These are phyloP conservation scores for Fusarium annulatum DNA, from an alignment of 2,329 filamentous ascomycete species.

Conservation along the genomic window DNA sequence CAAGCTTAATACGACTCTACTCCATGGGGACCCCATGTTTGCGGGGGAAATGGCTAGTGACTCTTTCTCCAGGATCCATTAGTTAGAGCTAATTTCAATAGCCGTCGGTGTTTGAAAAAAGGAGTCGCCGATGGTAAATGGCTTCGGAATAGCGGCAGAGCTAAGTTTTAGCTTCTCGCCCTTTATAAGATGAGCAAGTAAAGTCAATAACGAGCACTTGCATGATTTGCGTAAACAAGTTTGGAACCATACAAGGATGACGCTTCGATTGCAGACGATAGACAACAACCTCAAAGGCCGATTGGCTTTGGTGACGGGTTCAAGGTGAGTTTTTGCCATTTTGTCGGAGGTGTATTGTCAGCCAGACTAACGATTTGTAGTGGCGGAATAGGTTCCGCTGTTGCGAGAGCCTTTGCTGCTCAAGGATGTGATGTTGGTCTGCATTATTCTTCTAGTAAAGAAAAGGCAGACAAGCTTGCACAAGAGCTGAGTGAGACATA, in stretches of 20 bases:
- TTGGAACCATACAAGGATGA: neutral
- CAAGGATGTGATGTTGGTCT: constrained; percentile 51
- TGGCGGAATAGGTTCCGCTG: constrained; percentile 51
- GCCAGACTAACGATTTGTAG: constrained; percentile 32
- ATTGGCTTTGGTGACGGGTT: constrained; percentile 35
- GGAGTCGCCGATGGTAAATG: neutral
- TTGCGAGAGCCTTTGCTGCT: constrained; percentile 48
- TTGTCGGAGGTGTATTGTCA: neutral
- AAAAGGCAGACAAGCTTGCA: constrained; percentile 47
- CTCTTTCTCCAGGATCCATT: constrained; percentile 2
- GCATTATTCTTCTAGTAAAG: constrained; percentile 50
- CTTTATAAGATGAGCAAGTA: constrained; percentile 13
- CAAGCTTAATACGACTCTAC: neutral
- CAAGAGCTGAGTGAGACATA: constrained; percentile 22
- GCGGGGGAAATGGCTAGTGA: neutral
- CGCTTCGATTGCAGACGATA: constrained; percentile 18
- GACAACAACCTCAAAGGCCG: constrained; percentile 31
- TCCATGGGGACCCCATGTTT: constrained; percentile 29
- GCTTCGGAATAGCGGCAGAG: constrained; percentile 4
- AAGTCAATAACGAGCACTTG: neutral
- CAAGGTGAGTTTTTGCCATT: constrained; percentile 11
- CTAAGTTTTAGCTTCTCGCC: neutral
- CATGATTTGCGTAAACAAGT: neutral
- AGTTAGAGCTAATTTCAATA: constrained; percentile 6
- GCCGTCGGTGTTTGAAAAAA: constrained; percentile 18